A percentile compares a stretch with the other conserved stretches of the same genome.
These are phyloP conservation scores for Claviceps purpurea DNA, from an alignment of 2,329 filamentous ascomycete genomes.

Conservation along the genomic window DNA sequence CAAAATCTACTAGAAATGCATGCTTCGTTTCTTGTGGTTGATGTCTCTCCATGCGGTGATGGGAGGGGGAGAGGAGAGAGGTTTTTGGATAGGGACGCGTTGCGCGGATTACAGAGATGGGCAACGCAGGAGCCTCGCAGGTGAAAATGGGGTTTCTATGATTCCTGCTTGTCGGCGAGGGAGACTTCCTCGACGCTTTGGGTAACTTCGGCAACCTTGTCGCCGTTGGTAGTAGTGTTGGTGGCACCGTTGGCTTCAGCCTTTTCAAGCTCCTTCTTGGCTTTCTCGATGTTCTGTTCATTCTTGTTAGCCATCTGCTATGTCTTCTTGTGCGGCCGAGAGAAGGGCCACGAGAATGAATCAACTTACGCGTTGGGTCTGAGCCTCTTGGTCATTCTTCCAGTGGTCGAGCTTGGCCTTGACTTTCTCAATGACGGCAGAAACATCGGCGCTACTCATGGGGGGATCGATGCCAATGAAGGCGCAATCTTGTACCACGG, in stretches of 20 bases:
- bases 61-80: not conserved
- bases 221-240: constrained; percentile 29
- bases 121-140: not conserved
- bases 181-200: constrained; percentile 38
- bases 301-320: not conserved
- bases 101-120: not conserved
- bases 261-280: constrained; percentile 86
- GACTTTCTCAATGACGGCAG: constrained; percentile 71
- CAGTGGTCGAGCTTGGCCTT: constrained; percentile 83
- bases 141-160: constrained; percentile 13
- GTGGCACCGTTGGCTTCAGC: constrained; percentile 29
- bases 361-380: constrained; percentile 79
- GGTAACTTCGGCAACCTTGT: constrained; percentile 41
- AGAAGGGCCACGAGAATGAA: not conserved
- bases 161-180: constrained; percentile 39
- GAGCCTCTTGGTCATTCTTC: constrained; percentile 78
- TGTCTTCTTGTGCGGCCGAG: not conserved
- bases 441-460: constrained; percentile 71
- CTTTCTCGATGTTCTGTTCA: constrained; percentile 82
- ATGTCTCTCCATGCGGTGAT: too few species aligned
- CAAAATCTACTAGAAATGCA: too few species aligned
- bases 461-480: constrained; percentile 80
- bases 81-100: too few species aligned
- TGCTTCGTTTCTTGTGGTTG: too few species aligned
- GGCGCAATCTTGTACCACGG: constrained; percentile 80